phyloP scores from a whole-genome alignment of 2,329 filamentous ascomycete genomes.

The Botrytis pseudocinerea region DNA sequence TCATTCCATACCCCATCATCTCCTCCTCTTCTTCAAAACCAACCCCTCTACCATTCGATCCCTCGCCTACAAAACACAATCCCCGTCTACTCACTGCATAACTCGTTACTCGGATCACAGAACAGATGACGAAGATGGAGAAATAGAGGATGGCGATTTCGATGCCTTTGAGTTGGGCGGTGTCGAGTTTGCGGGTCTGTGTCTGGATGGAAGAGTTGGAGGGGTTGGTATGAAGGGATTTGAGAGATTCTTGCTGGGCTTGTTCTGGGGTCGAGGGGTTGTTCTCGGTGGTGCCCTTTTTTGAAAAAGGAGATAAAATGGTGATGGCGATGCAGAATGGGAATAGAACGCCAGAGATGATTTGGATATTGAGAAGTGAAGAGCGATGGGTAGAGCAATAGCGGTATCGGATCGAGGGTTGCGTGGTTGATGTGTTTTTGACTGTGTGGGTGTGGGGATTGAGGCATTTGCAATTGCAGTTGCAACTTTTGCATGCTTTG shows the following conservation, averaged over 20 bases:
- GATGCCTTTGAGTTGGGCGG: neutral
- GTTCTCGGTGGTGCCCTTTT: accelerated
- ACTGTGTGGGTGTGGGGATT: too few relatives aligned
- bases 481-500: neutral
- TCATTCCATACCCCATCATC: neutral
- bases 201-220: neutral
- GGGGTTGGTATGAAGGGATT: neutral
- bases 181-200: neutral
- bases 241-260: accelerated
- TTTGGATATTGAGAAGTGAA: neutral
- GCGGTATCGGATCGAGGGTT: neutral
- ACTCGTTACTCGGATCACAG: accelerated
- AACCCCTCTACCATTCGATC: neutral
- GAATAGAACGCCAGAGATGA: neutral
- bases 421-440: neutral
- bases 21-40: neutral
- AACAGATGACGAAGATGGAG: accelerated
- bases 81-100: neutral
- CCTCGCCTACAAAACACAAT: neutral
- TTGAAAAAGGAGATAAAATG: neutral
- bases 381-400: neutral
- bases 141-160: neutral
- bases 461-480: neutral
- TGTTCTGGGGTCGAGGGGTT: accelerated
- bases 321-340: neutral